Evolutionary conservation across 1,284 basidiomycete genomes (phyloP), one percentile per base, ranked within the genome.

Genomic region (Volvariella surrecta): DNA sequence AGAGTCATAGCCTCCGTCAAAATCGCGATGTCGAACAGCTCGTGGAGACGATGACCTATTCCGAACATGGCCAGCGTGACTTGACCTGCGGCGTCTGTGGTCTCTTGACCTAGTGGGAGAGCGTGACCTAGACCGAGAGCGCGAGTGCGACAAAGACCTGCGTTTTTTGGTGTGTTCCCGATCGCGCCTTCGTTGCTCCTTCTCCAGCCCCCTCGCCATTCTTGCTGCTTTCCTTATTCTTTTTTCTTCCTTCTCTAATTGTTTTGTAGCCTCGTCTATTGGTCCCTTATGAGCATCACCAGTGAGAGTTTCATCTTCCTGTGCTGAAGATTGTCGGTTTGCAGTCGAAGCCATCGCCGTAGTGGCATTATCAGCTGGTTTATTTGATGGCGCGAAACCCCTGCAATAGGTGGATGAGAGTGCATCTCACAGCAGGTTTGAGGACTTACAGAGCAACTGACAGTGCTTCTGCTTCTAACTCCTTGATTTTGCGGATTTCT

Each of bases 381-480:
- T 75, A n/a, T 65, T 57, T 8, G 68, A 64, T 1, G 79, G 72
- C 24, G 73, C 78, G 56, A 82, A 86, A 1, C 82, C 83, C 49
- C 81, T 84, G 51, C 3, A 44, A 13, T n/a, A 32, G 21, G 42
- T 48, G 15, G 20, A 38, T 18, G 8, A 13, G 37, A 1, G 2
- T 21, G 10, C 10, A 42, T 19, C 4, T 21, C 24, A 37, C 13
- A 20, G 44, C 16, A 34, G 39, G 11, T 17, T 9, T 17, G n/a
- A 34, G 21, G 13, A 68, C 82, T 37, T 60, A 89, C 77, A 95
- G 62, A 37, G 88, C 89, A 22, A 82, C 75, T 17, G 85, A 69
- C 44, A 95, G 64, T 0, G 90, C 91, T 45, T 94, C 89, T 32
- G 86, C 88, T 58, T 95, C 91, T 15, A 82, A 74, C 56, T 90